Evolutionary conservation across 257 asterid species (phyloP).

Genomic region (Nicotiana paniculata): DNA sequence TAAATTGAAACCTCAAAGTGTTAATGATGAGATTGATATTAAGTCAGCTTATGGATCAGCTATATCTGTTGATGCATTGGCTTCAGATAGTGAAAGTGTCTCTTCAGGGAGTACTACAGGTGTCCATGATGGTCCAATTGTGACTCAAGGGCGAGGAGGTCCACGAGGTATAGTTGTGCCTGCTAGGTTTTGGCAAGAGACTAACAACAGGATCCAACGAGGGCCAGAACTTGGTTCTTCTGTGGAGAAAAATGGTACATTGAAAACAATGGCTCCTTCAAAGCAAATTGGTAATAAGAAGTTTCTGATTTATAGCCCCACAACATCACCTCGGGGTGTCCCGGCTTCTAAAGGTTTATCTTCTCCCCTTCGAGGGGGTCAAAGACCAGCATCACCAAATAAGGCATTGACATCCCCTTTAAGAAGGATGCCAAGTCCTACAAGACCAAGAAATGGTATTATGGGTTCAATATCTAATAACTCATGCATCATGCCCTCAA

Average conservation of each 20-base stretch:
- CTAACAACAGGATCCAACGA: constrained; percentile 28
- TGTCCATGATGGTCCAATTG: constrained; percentile 23
- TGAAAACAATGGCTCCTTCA: constrained; percentile 24
- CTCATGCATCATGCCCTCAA: constrained; percentile 41
- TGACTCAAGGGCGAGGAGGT: constrained; percentile 30
- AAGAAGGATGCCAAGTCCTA: constrained; percentile 64
- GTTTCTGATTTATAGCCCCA: constrained; percentile 32
- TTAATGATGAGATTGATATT: constrained; percentile 20
- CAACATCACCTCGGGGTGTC: constrained; percentile 42
- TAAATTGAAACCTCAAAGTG: constrained; percentile 22
- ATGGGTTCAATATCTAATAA: constrained; percentile 26
- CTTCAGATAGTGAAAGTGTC: constrained; percentile 61
- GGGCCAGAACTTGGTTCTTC: constrained; percentile 46
- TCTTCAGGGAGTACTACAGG: constrained; percentile 46
- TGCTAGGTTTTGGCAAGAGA: constrained; percentile 52
- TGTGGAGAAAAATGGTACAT: constrained; percentile 22
- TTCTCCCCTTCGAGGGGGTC: constrained; percentile 65
- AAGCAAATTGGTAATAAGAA: constrained; percentile 37
- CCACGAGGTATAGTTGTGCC: constrained; percentile 56
- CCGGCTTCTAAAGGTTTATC: constrained; percentile 33
- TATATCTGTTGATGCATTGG: constrained; percentile 15
- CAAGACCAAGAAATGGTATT: constrained; percentile 41
- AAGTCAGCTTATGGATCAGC: constrained; percentile 17
- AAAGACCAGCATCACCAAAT: constrained; percentile 64
- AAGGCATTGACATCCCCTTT: constrained; percentile 30